Evolutionary conservation across 345 rosid genomes (phyloP), one percentile per base, ranked within the genome.

Genomic region (Passiflora organensis): DNA sequence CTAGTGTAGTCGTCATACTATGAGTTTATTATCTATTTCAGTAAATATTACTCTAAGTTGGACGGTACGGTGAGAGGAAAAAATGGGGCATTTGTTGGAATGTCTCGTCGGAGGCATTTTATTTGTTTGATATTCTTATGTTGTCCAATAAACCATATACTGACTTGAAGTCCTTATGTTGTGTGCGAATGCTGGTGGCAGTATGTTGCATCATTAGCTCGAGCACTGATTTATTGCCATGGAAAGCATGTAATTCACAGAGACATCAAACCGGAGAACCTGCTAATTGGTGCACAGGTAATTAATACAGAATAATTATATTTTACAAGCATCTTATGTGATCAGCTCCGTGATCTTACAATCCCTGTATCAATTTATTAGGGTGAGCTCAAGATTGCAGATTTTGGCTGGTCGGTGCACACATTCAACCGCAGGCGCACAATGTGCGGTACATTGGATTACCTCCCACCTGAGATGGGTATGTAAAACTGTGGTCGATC

Each of bases 381-480:
- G 99, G 99, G 99, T 51, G 99, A 94, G 69, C 96, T 89, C 43
- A 94, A 94, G 81, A 94, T 94, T 71, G 97, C 99, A 15, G 99
- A 94, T 53, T 94, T 94, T 73, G 99, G 97, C 55, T 94, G 97
- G 99, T 94, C 99, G 0, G 99, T 94, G 18, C 97, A 94, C 73
- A 94, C 97, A 23, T 89, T 94, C 70, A 89, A 87, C 67, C 86
- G 95, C n/a, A 85, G 99, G 70, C 71, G 83, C 48, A 94, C 99
- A 19, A 94, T 94, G 97, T 94, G 99, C 10, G 97, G 99, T 45
- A 89, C 99, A 45, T 67, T 94, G 32, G 99, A 94, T 72, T 94
- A 94, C 76, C 90, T 93, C 60, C 96, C 99, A 57, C 99, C 99
- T 1, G 99, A 94, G 76, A 94, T 94, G 99, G 95, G 97, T 89